phyloP scores from a whole-genome alignment of 371 early-diverging fungal genomes.

The Rhizopus sp. region DNA sequence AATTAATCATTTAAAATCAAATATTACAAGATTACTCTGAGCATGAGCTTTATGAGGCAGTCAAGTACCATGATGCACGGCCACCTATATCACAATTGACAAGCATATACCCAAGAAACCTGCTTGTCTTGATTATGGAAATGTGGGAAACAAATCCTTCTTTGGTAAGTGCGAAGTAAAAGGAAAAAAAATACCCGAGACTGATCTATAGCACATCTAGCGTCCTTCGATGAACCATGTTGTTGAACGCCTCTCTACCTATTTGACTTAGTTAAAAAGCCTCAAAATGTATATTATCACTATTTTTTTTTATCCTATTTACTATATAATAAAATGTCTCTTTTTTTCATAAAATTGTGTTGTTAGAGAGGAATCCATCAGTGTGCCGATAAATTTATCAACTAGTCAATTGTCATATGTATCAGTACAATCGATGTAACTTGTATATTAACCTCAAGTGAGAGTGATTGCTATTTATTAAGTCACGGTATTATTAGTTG shows the following conservation, averaged over 20 bases:
- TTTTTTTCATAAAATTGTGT: neutral
- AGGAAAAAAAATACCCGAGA: neutral
- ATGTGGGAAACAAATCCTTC: constrained; percentile 74
- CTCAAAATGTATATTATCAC: too few species aligned
- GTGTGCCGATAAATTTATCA: too few species aligned
- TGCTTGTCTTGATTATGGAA: constrained; percentile 65
- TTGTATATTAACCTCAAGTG: too few species aligned
- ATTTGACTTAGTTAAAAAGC: constrained; percentile 14
- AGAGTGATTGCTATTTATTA: too few species aligned
- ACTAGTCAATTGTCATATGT: too few species aligned
- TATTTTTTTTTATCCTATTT: too few species aligned
- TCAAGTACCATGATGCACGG: constrained; percentile 60
- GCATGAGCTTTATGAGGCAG: constrained; percentile 46
- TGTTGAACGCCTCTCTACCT: constrained; percentile 25
- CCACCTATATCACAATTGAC: constrained; percentile 63
- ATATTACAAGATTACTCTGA: constrained; percentile 23
- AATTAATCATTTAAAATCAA: too few species aligned
- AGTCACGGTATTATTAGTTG: too few species aligned
- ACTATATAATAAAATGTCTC: neutral
- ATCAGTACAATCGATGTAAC: too few species aligned
- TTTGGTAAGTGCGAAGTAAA: constrained; percentile 31
- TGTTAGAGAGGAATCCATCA: neutral
- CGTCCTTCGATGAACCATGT: constrained; percentile 33
- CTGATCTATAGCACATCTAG: neutral
- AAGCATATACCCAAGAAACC: constrained; percentile 55